Evolutionary conservation across 257 asterid genomes (phyloP), one percentile per base, ranked within the genome.

Genomic region (Sherardia arvensis): DNA sequence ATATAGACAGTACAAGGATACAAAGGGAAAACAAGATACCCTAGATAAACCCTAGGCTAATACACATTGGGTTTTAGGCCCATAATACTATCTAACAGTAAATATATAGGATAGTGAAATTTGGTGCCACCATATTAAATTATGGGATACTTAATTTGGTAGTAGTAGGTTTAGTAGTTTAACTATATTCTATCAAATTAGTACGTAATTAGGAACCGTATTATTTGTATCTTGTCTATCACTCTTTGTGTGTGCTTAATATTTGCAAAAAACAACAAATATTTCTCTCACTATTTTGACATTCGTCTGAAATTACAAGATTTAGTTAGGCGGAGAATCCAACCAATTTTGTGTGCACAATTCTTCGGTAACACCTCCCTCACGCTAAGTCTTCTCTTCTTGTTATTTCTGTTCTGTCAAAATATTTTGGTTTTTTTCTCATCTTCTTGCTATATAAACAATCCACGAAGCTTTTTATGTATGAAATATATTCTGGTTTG

Each of bases 331-430:
- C 83, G 85, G 83, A 80, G 21, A 59, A 61, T 59, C 68, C 90
- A 68, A 80, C 56, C 34, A 69, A 57, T 58, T 54, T 54, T 54
- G 18, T 11, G 43, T 53, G 30, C 28, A 5, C 1, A 7, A 8
- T 9, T 58, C 78, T 62, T 81, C 25, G 87, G 74, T 74, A 72
- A 76, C 72, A 75, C 81, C 84, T 76, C 63, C 78, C 47, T 11
- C 12, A 28, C 55, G 2, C 21, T 10, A 28, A 28, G 62, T 18
- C 17, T 10, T 26, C 0, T 8, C 26, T 27, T 7, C 32, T 32
- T 27, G 32, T 26, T 56, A 56, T 27, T 56, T 12, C 38, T 23
- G 51, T 43, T 43, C 51, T 43, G 51, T 43, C 51, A 43, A 43
- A 34, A 34, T 7, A 40, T 12, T 40, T 51, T 18, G 4, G 14